Evolutionary conservation across 768 basidiomycete species (phyloP).

Genomic region (Suillus sp.): DNA sequence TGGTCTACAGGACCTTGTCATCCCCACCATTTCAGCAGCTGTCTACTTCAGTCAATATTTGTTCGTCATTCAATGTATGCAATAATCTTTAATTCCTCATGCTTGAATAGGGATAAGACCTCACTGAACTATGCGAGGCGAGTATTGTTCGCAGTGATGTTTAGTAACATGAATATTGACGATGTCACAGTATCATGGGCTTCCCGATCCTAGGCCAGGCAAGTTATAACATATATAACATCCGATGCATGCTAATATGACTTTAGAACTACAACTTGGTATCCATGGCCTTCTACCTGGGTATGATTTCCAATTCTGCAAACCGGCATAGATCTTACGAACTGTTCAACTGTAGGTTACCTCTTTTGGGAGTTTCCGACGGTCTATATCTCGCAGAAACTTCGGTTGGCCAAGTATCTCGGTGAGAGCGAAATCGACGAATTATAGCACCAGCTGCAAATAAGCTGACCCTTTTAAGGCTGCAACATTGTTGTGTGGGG

Average conservation of each 20-base stretch:
- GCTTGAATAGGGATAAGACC: conserved; percentile 58
- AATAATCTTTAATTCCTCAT: conserved; percentile 10
- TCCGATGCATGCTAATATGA: conserved; percentile 6
- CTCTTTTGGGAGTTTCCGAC: conserved; percentile 68
- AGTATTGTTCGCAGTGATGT: conserved; percentile 7
- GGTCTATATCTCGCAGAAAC: conserved; percentile 64
- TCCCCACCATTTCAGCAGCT: conserved; percentile 59
- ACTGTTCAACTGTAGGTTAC: conserved; percentile 40
- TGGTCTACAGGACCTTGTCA: conserved; percentile 47
- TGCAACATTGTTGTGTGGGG: conserved; percentile 65
- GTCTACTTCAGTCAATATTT: conserved; percentile 72
- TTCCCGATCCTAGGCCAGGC: conserved; percentile 66
- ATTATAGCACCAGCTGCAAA: not conserved
- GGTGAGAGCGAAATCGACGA: conserved; percentile 35
- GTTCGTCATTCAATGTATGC: conserved; percentile 36
- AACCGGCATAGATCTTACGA: not conserved
- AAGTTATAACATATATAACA: conserved; percentile 3
- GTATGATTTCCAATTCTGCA: conserved; percentile 28
- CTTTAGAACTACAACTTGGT: conserved; percentile 63
- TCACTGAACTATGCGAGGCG: conserved; percentile 71
- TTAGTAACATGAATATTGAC: conserved; percentile 11
- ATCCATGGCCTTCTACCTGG: conserved; percentile 64
- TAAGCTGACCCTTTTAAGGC: conserved; percentile 33
- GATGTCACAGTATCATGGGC: conserved; percentile 55
- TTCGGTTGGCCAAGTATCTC: conserved; percentile 61